phyloP scores from a whole-genome alignment of 345 rosid genomes.

The Hibiscus trionum region DNA sequence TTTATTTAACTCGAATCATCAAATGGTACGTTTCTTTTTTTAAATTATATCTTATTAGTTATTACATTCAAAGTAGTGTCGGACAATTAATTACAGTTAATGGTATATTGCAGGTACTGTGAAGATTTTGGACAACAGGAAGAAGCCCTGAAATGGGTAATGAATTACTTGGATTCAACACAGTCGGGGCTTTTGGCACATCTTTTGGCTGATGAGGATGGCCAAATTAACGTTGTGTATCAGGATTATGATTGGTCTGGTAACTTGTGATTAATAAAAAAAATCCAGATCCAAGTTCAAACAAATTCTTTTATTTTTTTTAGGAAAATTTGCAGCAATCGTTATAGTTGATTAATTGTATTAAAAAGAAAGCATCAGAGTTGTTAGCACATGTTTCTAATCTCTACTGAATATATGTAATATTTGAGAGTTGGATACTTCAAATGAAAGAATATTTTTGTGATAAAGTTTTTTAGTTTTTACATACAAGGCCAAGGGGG shows the following conservation, averaged over 20 bases:
- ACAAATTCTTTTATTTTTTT: too few relatives aligned
- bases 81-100: too few relatives aligned
- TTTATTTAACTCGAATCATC: background rate
- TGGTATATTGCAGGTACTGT: background rate
- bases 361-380: too few relatives aligned
- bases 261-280: slow-evolving; percentile 20
- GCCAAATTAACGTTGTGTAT: slow-evolving; percentile 51
- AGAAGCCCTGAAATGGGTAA: slow-evolving; percentile 60
- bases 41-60: too few relatives aligned
- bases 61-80: too few relatives aligned
- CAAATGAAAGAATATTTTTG: too few relatives aligned
- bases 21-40: background rate
- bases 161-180: slow-evolving; percentile 61
- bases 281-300: too few relatives aligned
- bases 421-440: background rate
- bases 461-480: too few relatives aligned
- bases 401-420: background rate
- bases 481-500: too few relatives aligned
- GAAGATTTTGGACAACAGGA: slow-evolving; percentile 66
- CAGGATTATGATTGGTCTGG: slow-evolving; percentile 75
- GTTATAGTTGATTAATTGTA: too few relatives aligned
- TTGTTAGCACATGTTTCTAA: too few relatives aligned
- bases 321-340: too few relatives aligned
- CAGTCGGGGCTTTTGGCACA: slow-evolving; percentile 69
- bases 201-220: slow-evolving; percentile 53